Percentiles rank a stretch among this genome's conserved stretches.
phyloP scores from a whole-genome alignment of 1,284 basidiomycete species.

The Phlebopus sp. region DNA sequence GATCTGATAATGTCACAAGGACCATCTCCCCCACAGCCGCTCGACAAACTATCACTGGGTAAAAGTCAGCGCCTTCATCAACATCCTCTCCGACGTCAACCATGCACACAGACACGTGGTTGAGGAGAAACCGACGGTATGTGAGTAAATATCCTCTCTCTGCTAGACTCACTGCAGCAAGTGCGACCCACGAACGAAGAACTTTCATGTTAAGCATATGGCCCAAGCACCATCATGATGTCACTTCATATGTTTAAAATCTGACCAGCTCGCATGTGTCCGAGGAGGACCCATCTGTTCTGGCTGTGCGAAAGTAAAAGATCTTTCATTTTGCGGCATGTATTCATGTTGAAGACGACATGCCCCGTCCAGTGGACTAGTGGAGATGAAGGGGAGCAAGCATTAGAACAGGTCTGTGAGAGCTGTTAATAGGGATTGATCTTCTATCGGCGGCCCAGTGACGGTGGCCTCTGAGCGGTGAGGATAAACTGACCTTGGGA shows the following conservation, averaged over 20 bases:
- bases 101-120: too few species aligned
- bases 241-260: background rate
- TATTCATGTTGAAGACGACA: too few species aligned
- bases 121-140: too few species aligned
- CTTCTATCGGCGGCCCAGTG: too few species aligned
- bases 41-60: background rate
- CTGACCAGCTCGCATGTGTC: background rate
- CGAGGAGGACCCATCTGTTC: background rate
- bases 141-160: too few species aligned
- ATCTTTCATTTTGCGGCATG: too few species aligned
- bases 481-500: background rate
- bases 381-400: background rate
- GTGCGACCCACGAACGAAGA: too few species aligned
- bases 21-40: background rate
- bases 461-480: background rate
- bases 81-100: too few species aligned
- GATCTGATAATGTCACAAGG: background rate
- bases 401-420: background rate
- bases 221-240: background rate
- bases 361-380: background rate
- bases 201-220: too few species aligned
- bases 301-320: background rate
- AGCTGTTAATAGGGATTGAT: too few species aligned
- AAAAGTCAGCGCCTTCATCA: background rate
- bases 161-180: too few species aligned